A percentile compares a stretch with the other conserved stretches of the same genome.
Conservation (phyloP, 495 filamentous ascomycete species). For the Hypoxylon rickii region DNA sequence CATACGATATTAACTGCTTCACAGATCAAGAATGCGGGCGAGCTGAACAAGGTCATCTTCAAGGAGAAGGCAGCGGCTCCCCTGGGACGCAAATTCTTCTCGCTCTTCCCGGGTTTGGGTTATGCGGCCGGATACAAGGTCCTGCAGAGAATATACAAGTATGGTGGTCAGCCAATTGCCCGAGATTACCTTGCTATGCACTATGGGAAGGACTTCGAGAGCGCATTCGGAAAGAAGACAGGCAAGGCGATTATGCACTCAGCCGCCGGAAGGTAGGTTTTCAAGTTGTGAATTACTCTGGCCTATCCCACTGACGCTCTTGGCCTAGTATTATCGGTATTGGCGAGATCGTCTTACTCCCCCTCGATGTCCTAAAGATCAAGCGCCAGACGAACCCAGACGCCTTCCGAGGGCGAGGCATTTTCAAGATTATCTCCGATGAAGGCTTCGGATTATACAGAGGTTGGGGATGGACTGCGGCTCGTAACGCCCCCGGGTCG, state of each 20-base stretch:
- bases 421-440: conserved; percentile 86
- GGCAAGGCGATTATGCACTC: conserved; percentile 99
- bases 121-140: conserved; percentile 99
- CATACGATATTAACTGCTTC: conserved; percentile 20
- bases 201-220: conserved; percentile 81
- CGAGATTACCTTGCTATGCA: conserved; percentile 86
- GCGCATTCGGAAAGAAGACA: conserved; percentile 89
- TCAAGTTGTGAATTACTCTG: neutral
- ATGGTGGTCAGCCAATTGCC: conserved; percentile 94
- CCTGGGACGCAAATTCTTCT: conserved; percentile 79
- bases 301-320: conserved; percentile 22
- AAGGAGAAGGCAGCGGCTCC: conserved; percentile 80
- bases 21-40: conserved; percentile 62
- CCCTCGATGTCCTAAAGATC: conserved; percentile 97
- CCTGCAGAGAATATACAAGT: conserved; percentile 97
- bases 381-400: conserved; percentile 99
- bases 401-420: conserved; percentile 90
- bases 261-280: conserved; percentile 80
- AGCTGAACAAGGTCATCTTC: conserved; percentile 90
- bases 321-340: conserved; percentile 81
- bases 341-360: conserved; percentile 93
- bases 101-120: conserved; percentile 93
- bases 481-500: conserved; percentile 93
- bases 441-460: conserved; percentile 96
- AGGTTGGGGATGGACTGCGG: conserved; percentile 97